Conservation (phyloP, 805 yeast species). For the Danielozyma ontarioensis region DNA sequence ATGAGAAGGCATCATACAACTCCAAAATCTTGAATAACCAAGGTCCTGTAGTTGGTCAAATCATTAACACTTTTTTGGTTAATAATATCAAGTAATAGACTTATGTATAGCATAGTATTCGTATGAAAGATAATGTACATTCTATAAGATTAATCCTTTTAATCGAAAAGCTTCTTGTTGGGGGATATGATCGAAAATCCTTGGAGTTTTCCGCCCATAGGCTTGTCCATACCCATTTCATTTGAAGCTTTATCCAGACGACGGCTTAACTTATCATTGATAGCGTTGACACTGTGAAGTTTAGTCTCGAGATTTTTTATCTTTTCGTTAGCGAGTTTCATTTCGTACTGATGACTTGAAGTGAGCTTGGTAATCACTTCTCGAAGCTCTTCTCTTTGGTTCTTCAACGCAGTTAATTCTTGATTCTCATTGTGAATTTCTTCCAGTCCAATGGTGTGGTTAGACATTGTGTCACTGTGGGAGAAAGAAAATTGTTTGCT, state of each 20-base stretch:
- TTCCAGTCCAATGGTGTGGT: neutral
- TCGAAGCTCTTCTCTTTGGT: slow-evolving; percentile 38
- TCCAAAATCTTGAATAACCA: slow-evolving; percentile 33
- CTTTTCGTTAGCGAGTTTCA: slow-evolving; percentile 31
- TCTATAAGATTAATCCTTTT: neutral
- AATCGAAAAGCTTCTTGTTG: slow-evolving; percentile 14
- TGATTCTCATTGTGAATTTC: neutral
- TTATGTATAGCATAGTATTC: too few species aligned
- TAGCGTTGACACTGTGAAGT: slow-evolving; percentile 21
- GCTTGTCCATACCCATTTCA: slow-evolving; percentile 3
- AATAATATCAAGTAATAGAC: neutral
- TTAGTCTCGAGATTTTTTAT: slow-evolving; percentile 26
- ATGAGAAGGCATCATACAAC: slow-evolving; percentile 21
- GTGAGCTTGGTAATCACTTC: slow-evolving; percentile 35
- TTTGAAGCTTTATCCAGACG: slow-evolving; percentile 11
- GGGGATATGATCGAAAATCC: slow-evolving; percentile 37
- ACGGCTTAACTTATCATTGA: slow-evolving; percentile 30
- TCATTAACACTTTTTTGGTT: slow-evolving; percentile 29
- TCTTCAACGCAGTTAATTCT: slow-evolving; percentile 7
- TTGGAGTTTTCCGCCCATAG: slow-evolving; percentile 32
- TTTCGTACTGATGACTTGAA: slow-evolving; percentile 29
- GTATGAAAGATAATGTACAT: neutral
- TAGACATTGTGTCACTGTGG: too few species aligned
- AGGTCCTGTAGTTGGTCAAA: slow-evolving; percentile 32
- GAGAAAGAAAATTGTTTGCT: neutral